Evolutionary conservation across 768 basidiomycete species (phyloP).

Genomic region (Dioszegia hungarica): DNA sequence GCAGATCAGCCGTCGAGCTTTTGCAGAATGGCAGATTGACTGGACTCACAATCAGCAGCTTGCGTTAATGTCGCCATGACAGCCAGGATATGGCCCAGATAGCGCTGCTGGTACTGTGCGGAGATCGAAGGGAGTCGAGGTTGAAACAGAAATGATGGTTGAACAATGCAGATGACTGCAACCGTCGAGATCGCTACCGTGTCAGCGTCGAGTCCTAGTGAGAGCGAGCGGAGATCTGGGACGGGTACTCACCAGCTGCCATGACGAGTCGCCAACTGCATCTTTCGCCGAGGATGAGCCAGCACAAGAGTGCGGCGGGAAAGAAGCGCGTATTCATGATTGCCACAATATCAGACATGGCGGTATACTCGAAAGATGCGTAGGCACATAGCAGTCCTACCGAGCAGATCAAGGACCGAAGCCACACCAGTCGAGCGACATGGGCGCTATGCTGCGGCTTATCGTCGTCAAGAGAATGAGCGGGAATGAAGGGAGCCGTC

Average conservation of each 20-base stretch:
- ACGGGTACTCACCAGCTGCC: not conserved
- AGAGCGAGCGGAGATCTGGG: too few relatives aligned
- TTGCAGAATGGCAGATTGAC: too few relatives aligned
- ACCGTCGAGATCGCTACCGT: not conserved
- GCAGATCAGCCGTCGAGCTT: too few relatives aligned
- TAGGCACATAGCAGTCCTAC: not conserved
- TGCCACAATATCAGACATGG: not conserved
- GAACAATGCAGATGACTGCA: not conserved
- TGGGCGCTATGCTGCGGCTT: too few relatives aligned
- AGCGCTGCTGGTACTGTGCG: not conserved
- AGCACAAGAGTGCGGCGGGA: not conserved
- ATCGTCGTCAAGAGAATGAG: too few relatives aligned
- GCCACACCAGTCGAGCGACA: not conserved
- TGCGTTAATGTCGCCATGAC: not conserved
- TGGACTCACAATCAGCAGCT: not conserved
- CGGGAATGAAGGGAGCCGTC: too few relatives aligned
- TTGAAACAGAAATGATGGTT: not conserved
- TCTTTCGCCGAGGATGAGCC: not conserved
- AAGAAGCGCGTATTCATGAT: not conserved
- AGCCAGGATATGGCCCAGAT: not conserved
- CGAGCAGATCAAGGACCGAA: not conserved
- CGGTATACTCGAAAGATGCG: not conserved
- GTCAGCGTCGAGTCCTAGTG: too few relatives aligned
- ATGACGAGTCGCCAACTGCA: not conserved
- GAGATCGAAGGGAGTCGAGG: not conserved